These are phyloP conservation scores for Magnolia sinica DNA, from an alignment of 164 flowering plant genomes.

Conservation along the genomic window DNA sequence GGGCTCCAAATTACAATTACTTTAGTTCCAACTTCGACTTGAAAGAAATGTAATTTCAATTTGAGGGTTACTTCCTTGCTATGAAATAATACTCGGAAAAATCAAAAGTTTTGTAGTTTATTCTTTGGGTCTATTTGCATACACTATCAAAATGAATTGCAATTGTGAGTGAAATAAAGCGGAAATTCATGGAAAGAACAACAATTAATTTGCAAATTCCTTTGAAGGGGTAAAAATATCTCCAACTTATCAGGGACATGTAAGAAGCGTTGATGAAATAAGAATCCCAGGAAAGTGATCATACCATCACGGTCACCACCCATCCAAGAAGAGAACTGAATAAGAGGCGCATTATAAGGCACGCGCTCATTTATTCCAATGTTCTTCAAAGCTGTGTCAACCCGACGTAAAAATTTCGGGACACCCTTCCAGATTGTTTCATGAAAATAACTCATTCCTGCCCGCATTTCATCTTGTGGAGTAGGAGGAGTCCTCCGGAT, in stretches of 20 bases:
- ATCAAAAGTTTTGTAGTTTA: background rate
- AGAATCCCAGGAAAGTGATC: conserved; percentile 7
- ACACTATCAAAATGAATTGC: background rate
- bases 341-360: conserved; percentile 96
- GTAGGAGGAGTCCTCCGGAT: conserved; percentile 92
- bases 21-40: background rate
- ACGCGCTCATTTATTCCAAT: conserved; percentile 92
- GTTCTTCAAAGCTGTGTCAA: conserved; percentile 96
- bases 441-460: conserved; percentile 99
- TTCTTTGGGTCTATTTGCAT: background rate
- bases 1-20: background rate
- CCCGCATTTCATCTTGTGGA: conserved; percentile 99
- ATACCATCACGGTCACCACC: conserved; percentile 99
- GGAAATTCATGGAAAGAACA: background rate
- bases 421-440: conserved; percentile 99
- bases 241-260: background rate
- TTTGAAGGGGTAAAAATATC: too few species aligned
- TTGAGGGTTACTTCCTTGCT: background rate
- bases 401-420: conserved; percentile 86
- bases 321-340: conserved; percentile 99
- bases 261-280: background rate
- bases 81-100: too few species aligned
- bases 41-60: background rate
- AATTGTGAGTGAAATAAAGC: background rate
- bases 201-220: too few species aligned